Evolutionary conservation across 306 rosid species (phyloP).

Genomic region (Begonia fuchsioides): DNA sequence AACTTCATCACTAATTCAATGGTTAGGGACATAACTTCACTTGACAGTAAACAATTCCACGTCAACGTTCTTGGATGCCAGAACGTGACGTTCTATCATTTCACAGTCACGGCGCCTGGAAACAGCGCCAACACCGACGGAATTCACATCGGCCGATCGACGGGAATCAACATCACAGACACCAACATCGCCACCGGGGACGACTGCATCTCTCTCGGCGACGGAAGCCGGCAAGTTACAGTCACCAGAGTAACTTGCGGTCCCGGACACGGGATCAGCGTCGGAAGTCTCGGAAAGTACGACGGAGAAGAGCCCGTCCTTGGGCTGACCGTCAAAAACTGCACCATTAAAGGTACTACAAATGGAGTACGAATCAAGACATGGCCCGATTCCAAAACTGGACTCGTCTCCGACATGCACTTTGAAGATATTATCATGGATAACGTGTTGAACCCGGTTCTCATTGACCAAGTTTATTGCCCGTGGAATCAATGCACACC

Average conservation of each 20-base stretch:
- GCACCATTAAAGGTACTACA: conserved; percentile 11
- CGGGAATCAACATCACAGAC: conserved; percentile 15
- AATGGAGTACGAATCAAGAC: conserved; percentile 42
- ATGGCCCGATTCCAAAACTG: conserved; percentile 15
- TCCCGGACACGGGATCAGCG: conserved; percentile 41
- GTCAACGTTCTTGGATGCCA: conserved; percentile 17
- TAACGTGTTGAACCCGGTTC: conserved; percentile 19
- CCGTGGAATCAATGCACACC: conserved; percentile 25
- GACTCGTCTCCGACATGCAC: conserved; percentile 11
- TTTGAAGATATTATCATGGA: conserved; percentile 26
- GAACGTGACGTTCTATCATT: conserved; percentile 15
- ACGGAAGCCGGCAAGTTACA: conserved; percentile 15
- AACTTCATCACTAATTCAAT: conserved; percentile 15
- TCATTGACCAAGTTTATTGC: conserved; percentile 43
- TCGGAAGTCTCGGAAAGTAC: conserved; percentile 30
- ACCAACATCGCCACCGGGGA: conserved; percentile 23
- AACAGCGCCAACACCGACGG: conserved; percentile 34
- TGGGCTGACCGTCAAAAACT: conserved; percentile 14
- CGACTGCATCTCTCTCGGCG: conserved; percentile 41
- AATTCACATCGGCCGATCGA: conserved; percentile 32
- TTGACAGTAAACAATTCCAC: conserved; percentile 23
- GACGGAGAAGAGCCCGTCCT: conserved; percentile 10
- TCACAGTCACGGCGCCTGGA: conserved; percentile 20
- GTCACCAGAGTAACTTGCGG: conserved; percentile 18
- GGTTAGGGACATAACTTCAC: conserved; percentile 12